phyloP scores from a whole-genome alignment of 495 filamentous ascomycete species.

The Tricharina praecox region DNA sequence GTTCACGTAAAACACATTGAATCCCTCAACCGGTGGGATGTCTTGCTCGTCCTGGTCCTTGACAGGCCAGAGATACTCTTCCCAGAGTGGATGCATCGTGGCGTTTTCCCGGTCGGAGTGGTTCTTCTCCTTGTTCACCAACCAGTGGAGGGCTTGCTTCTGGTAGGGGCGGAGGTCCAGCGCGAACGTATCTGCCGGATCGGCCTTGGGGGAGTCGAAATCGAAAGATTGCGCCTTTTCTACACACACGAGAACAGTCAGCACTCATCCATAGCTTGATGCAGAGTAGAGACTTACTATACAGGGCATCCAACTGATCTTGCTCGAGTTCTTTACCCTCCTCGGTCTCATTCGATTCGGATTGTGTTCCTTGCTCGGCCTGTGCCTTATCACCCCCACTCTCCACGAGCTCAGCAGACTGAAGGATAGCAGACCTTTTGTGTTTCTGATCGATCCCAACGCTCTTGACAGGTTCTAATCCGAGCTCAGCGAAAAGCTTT shows the following conservation, averaged over 20 bases:
- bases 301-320: slow-evolving; percentile 83
- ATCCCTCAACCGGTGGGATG: slow-evolving; percentile 38
- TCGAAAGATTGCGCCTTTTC: slow-evolving; percentile 95
- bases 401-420: slow-evolving; percentile 72
- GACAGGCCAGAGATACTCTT: slow-evolving; percentile 77
- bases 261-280: slow-evolving; percentile 6
- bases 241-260: slow-evolving; percentile 2
- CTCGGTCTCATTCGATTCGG: slow-evolving; percentile 38
- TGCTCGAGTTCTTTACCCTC: slow-evolving; percentile 73
- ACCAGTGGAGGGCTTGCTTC: slow-evolving; percentile 88
- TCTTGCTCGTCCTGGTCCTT: slow-evolving; percentile 75
- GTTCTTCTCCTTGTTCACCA: slow-evolving; percentile 81
- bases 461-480: slow-evolving; percentile 51
- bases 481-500: slow-evolving; percentile 76
- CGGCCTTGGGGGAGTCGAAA: slow-evolving; percentile 71
- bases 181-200: slow-evolving; percentile 63
- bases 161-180: slow-evolving; percentile 84
- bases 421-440: slow-evolving; percentile 63
- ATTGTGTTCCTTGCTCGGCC: slow-evolving; percentile 30
- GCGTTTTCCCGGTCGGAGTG: slow-evolving; percentile 33
- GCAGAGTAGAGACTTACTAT: slow-evolving; percentile 29
- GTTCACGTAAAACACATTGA: slow-evolving; percentile 72
- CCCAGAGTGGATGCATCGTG: slow-evolving; percentile 96
- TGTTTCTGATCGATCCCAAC: slow-evolving; percentile 64
- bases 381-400: slow-evolving; percentile 54